phyloP scores from a whole-genome alignment of 192 early-diverging fungal genomes.

The Linnemannia exigua region DNA sequence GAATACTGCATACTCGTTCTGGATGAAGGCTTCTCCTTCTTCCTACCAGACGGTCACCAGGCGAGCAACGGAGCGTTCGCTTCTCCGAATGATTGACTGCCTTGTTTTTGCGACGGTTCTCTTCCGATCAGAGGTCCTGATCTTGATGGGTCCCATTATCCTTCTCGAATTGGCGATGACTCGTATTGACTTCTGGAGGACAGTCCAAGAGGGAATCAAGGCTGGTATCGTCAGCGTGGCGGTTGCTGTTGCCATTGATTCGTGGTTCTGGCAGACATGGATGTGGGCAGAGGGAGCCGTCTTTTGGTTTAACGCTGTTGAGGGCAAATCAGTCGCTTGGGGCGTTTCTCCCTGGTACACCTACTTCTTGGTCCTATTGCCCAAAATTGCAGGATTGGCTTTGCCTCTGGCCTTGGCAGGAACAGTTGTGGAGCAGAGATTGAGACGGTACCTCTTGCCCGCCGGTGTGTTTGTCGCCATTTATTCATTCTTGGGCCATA shows the following conservation, averaged over 20 bases:
- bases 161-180: conserved; percentile 50
- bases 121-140: conserved; percentile 68
- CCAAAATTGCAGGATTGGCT: conserved; percentile 79
- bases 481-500: conserved; percentile 89
- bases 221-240: conserved; percentile 43
- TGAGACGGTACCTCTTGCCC: conserved; percentile 68
- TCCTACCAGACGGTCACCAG: conserved; percentile 5
- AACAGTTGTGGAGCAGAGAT: conserved; percentile 59
- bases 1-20: conserved; percentile 57
- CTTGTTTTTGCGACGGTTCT: conserved; percentile 60
- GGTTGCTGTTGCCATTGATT: conserved; percentile 72
- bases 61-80: conserved; percentile 14
- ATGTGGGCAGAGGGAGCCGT: conserved; percentile 84
- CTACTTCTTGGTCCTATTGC: conserved; percentile 83
- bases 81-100: conserved; percentile 62
- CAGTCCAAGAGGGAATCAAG: conserved; percentile 31
- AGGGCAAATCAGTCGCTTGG: conserved; percentile 76
- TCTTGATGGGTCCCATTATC: conserved; percentile 59
- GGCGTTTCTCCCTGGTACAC: conserved; percentile 79
- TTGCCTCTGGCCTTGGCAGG: conserved; percentile 75
- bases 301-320: conserved; percentile 82
- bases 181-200: conserved; percentile 30
- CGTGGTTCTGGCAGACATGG: conserved; percentile 80
- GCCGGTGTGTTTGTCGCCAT: conserved; percentile 68
- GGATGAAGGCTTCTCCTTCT: conserved; percentile 48